These are phyloP conservation scores for Leccinum imitatum DNA, from an alignment of 768 basidiomycete genomes.

Conservation along the genomic window DNA sequence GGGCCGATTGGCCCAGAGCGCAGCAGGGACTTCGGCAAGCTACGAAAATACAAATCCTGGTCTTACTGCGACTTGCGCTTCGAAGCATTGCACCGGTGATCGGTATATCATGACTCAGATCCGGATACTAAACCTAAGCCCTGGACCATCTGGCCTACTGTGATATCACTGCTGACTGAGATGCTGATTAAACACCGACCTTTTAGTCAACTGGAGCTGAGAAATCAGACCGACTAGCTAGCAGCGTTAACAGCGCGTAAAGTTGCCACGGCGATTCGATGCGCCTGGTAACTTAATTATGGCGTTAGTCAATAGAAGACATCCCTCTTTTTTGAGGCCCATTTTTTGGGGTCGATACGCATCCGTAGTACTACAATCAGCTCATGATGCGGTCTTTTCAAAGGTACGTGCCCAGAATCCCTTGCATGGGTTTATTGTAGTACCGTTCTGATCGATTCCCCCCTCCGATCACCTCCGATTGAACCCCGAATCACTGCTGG, in stretches of 20 bases:
- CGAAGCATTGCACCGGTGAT: no score
- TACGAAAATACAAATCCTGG: no score
- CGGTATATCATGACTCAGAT: no score
- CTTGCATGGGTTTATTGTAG: no score
- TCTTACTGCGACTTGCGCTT: no score
- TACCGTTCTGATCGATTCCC: background rate
- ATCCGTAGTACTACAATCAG: no score
- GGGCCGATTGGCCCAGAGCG: background rate
- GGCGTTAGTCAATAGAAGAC: no score
- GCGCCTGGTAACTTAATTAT: background rate
- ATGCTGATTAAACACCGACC: constrained; percentile 1
- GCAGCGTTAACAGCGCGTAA: background rate
- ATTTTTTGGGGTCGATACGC: background rate
- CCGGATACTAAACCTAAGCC: no score
- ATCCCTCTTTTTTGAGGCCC: background rate
- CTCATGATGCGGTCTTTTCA: no score
- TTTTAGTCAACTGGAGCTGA: background rate
- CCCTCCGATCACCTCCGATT: background rate
- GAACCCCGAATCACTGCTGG: background rate
- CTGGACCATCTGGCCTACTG: no score
- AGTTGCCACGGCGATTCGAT: background rate
- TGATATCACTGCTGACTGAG: constrained; percentile 4
- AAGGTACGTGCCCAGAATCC: no score
- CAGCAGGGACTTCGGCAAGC: no score
- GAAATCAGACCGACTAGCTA: background rate